Evolutionary conservation across 352 stramenopile genomes (phyloP).

Genomic region (Phytopythium ostracodes): DNA sequence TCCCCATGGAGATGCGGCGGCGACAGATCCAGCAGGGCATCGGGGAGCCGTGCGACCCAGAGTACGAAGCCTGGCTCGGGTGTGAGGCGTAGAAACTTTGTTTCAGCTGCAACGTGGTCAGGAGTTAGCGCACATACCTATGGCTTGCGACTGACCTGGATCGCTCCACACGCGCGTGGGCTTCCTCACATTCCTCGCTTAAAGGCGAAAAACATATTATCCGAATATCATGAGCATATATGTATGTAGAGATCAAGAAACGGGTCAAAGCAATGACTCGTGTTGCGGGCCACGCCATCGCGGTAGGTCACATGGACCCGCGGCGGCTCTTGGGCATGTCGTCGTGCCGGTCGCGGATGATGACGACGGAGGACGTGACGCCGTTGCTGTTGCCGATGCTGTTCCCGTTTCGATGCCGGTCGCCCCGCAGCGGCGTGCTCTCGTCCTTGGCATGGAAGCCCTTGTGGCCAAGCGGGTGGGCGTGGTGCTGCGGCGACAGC

Average conservation of each 20-base stretch:
- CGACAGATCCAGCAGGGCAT: constrained; percentile 19
- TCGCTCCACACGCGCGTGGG: neutral
- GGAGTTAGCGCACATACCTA: no score
- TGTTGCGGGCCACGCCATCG: no score
- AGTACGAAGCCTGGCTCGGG: constrained; percentile 29
- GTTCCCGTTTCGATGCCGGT: neutral
- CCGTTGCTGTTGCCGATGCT: neutral
- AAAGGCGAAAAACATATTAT: constrained; percentile 1
- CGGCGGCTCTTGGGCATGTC: constrained; percentile 5
- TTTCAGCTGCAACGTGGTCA: no score
- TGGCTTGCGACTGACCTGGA: no score
- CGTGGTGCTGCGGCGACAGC: constrained; percentile 52
- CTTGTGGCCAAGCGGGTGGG: constrained; percentile 39
- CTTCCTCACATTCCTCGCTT: no score
- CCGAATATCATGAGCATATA: neutral
- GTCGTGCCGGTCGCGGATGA: constrained; percentile 6
- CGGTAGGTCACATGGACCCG: constrained; percentile 4
- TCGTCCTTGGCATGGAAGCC: constrained; percentile 50
- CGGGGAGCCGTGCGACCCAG: constrained; percentile 18
- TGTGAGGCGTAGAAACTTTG: constrained; percentile 11
- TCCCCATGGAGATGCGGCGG: constrained; percentile 21
- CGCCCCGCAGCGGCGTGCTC: constrained; percentile 27
- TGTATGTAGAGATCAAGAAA: neutral
- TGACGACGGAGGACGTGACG: neutral
- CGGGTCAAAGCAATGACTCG: neutral